Evolutionary conservation across 805 yeast species (phyloP).

Genomic region (Komagataella populi): DNA sequence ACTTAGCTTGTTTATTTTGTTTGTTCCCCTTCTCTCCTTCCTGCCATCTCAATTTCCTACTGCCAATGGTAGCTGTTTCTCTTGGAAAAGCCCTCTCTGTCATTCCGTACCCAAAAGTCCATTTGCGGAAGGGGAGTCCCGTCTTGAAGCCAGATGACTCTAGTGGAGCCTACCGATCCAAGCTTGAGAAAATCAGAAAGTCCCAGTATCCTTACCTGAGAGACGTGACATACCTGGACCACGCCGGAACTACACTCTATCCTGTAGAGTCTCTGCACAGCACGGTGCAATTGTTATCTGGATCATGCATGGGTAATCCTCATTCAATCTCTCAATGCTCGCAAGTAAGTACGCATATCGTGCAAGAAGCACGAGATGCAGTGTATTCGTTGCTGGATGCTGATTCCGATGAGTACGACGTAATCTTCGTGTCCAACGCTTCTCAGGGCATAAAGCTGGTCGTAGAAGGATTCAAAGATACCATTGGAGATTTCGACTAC

Average conservation of each 20-base stretch:
- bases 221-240: conserved; percentile 20
- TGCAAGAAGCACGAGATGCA: conserved; percentile 14
- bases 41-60: neutral
- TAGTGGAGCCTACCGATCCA: neutral
- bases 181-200: neutral
- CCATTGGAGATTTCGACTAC: conserved; percentile 10
- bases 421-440: conserved; percentile 26
- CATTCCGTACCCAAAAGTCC: neutral
- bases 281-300: conserved; percentile 11
- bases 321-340: conserved; percentile 26
- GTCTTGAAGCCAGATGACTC: neutral
- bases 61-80: neutral
- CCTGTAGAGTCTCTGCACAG: conserved; percentile 14
- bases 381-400: conserved; percentile 20
- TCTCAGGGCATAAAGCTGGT: conserved; percentile 23
- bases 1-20: neutral
- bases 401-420: conserved; percentile 20
- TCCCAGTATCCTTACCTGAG: neutral
- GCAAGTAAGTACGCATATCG: conserved; percentile 10
- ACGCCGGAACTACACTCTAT: conserved; percentile 27
- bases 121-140: neutral
- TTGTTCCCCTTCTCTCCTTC: neutral
- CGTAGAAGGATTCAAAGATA: conserved; percentile 14
- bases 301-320: conserved; percentile 21
- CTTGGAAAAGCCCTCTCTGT: neutral